Conservation (phyloP, 2,329 filamentous ascomycete genomes). For the Xylariaceae sp. region DNA sequence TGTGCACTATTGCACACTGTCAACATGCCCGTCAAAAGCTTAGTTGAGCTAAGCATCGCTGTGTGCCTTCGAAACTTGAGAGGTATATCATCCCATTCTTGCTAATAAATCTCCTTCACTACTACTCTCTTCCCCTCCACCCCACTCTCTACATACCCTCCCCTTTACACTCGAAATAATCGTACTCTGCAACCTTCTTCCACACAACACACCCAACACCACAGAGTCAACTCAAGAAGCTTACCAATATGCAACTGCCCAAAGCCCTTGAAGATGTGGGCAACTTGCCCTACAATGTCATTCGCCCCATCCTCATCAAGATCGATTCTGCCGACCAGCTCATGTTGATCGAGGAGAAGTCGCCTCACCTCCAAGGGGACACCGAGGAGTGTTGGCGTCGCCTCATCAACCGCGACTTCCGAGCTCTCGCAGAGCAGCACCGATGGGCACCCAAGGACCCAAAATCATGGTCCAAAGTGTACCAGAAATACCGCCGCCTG, state of each 20-base stretch:
- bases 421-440: constrained; percentile 56
- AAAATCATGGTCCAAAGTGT: constrained; percentile 73
- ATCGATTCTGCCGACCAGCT: constrained; percentile 73
- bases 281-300: constrained; percentile 62
- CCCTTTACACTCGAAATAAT: neutral
- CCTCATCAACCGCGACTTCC: constrained; percentile 76
- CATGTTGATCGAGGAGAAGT: constrained; percentile 67
- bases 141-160: neutral
- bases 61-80: constrained; percentile 52
- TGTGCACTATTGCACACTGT: no score
- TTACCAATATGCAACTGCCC: constrained; percentile 10
- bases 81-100: constrained; percentile 25
- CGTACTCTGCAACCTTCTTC: neutral
- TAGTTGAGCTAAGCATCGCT: constrained; percentile 48
- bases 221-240: neutral
- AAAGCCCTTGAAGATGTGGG: constrained; percentile 64
- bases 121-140: neutral
- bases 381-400: constrained; percentile 72
- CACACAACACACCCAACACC: neutral
- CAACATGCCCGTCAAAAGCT: constrained; percentile 48
- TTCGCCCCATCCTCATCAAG: constrained; percentile 64
- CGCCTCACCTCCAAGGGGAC: constrained; percentile 69
- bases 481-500: constrained; percentile 62
- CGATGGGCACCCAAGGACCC: constrained; percentile 63
- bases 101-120: neutral